Evolutionary conservation across 1,284 basidiomycete species (phyloP), one percentile per base, ranked within the genome.

Genomic region (Trichosporon sp.): DNA sequence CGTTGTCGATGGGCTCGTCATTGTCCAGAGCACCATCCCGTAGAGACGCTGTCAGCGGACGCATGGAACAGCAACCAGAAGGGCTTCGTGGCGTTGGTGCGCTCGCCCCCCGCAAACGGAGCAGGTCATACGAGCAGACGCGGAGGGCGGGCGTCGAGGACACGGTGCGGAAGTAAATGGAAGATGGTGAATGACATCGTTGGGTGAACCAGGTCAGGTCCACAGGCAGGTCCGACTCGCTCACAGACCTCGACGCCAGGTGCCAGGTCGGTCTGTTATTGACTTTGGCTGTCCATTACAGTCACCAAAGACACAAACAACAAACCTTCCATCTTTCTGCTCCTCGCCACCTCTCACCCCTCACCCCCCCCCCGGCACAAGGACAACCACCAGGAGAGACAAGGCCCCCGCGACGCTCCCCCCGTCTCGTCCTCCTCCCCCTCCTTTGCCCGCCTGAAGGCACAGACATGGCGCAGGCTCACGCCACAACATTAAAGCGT

Each of bases 401-500:
- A n/a, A 51, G 11, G 18, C 47, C 47, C 34, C 47, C 18, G 47
- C 8, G 4, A 13, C 62, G 44, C 32, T 44, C 32, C 44, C 34
- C 35, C 62, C 23, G 35, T 35, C 23, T 9, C 27, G 35, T 38
- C 35, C 38, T 44, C 34, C 32, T 15, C 4, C 25, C 35, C 7
- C 38, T 23, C 44, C 35, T 3, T 64, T 25, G 27, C n/a, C 29
- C 64, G 15, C 44, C 44, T 53, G 42, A 25, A 42, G 63, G 66
- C 66, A 42, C 69, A 60, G 66, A 42, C 44, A 72, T 72, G 70
- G 56, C 42, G 31, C 44, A 60, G 35, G 67, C 65, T 32, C 66
- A 62, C 34, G 65, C 64, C 70, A 60, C 56, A 60, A 65, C 53
- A 18, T 68, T 78, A 23, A 80, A 80, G 72, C 70, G 78, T 65